These are phyloP conservation scores for Fusarium fujikuroi DNA, from an alignment of 2,329 filamentous ascomycete species.

Conservation along the genomic window DNA sequence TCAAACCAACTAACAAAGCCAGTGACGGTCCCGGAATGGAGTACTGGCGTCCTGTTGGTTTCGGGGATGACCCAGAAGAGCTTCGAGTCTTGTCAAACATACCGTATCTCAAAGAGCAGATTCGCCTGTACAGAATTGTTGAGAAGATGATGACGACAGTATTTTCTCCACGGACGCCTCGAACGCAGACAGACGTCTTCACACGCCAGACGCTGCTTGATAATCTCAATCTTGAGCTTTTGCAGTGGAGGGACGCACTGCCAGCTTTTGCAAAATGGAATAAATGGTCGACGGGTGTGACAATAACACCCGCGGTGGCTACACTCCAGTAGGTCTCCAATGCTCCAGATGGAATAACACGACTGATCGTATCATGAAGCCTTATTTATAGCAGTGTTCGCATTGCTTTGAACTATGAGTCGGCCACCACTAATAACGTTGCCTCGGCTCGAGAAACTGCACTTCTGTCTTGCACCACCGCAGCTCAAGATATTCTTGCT, in stretches of 20 bases:
- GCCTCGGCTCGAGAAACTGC: background rate
- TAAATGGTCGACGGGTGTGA: background rate
- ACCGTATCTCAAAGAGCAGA: conserved; percentile 5
- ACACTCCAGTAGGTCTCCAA: background rate
- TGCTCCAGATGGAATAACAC: too few relatives aligned
- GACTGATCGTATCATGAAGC: background rate
- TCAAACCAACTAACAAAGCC: background rate
- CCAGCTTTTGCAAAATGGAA: background rate
- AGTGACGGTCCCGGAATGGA: conserved; percentile 3
- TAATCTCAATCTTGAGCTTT: background rate
- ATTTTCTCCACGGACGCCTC: background rate
- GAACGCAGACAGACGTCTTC: background rate
- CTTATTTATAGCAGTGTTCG: background rate
- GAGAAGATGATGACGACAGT: conserved; percentile 8
- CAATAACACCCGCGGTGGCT: background rate
- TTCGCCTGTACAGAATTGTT: background rate
- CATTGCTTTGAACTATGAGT: background rate
- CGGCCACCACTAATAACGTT: background rate
- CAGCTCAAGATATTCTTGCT: background rate
- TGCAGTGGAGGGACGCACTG: background rate
- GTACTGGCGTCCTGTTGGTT: background rate
- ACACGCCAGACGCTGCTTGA: background rate
- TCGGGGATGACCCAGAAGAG: background rate
- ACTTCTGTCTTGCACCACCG: background rate
- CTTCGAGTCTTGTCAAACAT: background rate